These are phyloP conservation scores for Stramenopiles sp. DNA, from an alignment of 352 stramenopile species.

Conservation along the genomic window DNA sequence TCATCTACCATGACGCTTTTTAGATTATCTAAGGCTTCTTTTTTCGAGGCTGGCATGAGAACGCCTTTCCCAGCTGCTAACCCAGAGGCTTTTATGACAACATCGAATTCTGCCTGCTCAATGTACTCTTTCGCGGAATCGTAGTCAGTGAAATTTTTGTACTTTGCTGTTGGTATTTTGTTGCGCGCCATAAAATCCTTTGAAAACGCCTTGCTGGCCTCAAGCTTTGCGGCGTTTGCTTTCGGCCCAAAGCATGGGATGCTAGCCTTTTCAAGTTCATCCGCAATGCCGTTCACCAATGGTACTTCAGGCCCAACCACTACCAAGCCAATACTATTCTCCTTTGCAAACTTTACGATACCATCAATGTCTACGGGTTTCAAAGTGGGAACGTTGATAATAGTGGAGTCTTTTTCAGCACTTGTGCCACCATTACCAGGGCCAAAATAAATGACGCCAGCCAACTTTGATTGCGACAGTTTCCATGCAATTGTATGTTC, in stretches of 20 bases:
- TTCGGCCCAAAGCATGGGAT: conserved; percentile 89
- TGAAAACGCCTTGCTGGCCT: conserved; percentile 92
- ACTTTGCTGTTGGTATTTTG: conserved; percentile 87
- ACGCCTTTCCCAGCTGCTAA: conserved; percentile 98
- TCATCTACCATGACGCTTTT: conserved; percentile 91
- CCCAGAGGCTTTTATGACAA: conserved; percentile 98
- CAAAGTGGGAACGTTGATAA: conserved; percentile 52
- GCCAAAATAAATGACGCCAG: conserved; percentile 55
- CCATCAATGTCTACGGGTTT: conserved; percentile 28
- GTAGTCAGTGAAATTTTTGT: conserved; percentile 84
- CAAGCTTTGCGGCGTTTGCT: conserved; percentile 74
- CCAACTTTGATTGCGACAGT: conserved; percentile 50
- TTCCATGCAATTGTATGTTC: conserved; percentile 86
- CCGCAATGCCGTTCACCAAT: conserved; percentile 81
- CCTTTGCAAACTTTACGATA: conserved; percentile 38
- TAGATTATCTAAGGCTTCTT: conserved; percentile 68
- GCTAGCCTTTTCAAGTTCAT: conserved; percentile 67
- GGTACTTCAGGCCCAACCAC: conserved; percentile 90
- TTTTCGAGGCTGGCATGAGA: conserved; percentile 75
- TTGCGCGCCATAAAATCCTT: conserved; percentile 98
- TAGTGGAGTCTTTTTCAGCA: conserved; percentile 25
- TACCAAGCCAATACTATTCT: conserved; percentile 67
- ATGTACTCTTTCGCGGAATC: conserved; percentile 70
- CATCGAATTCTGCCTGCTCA: conserved; percentile 65
- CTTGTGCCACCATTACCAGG: conserved; percentile 68